phyloP scores from a whole-genome alignment of 2,329 filamentous ascomycete species.

The Sclerotinia glacialis region DNA sequence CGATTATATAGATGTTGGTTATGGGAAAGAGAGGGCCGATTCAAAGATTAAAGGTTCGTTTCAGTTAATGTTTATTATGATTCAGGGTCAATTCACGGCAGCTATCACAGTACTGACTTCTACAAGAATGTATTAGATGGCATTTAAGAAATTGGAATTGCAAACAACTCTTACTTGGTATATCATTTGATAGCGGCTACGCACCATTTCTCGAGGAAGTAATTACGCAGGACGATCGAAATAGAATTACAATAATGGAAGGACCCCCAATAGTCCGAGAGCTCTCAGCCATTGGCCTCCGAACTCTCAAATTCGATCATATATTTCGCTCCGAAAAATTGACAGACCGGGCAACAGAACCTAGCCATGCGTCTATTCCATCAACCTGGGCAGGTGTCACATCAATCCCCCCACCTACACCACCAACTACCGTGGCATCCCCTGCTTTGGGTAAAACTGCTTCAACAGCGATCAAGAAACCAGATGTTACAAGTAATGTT shows the following conservation, averaged over 20 bases:
- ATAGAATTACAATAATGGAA: slow-evolving; percentile 54
- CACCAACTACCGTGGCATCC: slow-evolving; percentile 19
- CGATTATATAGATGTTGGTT: slow-evolving; percentile 62
- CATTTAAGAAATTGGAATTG: slow-evolving; percentile 60
- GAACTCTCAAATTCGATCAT: slow-evolving; percentile 47
- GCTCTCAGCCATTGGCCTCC: slow-evolving; percentile 47
- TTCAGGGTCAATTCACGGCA: background rate
- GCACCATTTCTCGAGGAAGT: slow-evolving; percentile 58
- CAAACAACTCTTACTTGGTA: slow-evolving; percentile 58
- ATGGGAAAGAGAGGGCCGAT: slow-evolving; percentile 57
- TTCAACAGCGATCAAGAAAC: slow-evolving; percentile 26
- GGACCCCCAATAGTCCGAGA: slow-evolving; percentile 52
- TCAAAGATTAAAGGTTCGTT: slow-evolving; percentile 57
- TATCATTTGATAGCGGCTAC: slow-evolving; percentile 61
- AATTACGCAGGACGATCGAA: slow-evolving; percentile 45
- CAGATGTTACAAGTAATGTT: slow-evolving; percentile 17
- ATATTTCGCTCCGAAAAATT: slow-evolving; percentile 57
- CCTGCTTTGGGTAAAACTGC: slow-evolving; percentile 29
- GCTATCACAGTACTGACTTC: slow-evolving; percentile 24
- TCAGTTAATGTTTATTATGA: slow-evolving; percentile 22
- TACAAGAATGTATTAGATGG: slow-evolving; percentile 46
- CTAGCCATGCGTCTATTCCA: slow-evolving; percentile 23
- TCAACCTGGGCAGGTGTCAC: slow-evolving; percentile 39
- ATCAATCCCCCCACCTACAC: slow-evolving; percentile 31
- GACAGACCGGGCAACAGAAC: slow-evolving; percentile 40